These are phyloP conservation scores for Cucurbita ficifolia DNA, from an alignment of 306 rosid genomes.

Conservation along the genomic window DNA sequence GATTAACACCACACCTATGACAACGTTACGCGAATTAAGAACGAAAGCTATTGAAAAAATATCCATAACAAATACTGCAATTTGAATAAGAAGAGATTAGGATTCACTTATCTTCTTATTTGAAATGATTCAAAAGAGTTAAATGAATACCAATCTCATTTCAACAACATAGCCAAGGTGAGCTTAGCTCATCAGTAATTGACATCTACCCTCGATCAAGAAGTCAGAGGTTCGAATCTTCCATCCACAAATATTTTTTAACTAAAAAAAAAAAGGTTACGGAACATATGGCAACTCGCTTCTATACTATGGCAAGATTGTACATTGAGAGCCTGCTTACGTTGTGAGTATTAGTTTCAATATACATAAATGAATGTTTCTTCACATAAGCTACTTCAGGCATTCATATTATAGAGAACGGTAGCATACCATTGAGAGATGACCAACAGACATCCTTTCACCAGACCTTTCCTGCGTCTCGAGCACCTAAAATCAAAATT, in stretches of 20 bases:
- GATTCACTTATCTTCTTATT: background rate
- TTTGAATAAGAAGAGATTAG: background rate
- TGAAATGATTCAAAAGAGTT: background rate
- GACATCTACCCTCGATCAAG: too few species aligned
- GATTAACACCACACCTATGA: background rate
- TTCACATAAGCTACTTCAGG: background rate
- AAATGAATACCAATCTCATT: background rate
- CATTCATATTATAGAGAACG: background rate
- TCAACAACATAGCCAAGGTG: background rate
- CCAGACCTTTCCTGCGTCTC: constrained; percentile 33
- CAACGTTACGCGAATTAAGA: background rate
- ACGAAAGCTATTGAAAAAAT: background rate
- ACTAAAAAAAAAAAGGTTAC: too few species aligned
- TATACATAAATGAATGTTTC: background rate
- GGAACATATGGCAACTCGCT: background rate
- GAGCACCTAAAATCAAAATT: constrained; percentile 32
- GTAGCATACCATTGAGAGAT: constrained; percentile 55
- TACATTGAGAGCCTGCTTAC: background rate
- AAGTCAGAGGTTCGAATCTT: too few species aligned
- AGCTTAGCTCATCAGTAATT: too few species aligned
- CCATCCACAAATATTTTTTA: too few species aligned
- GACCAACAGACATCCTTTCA: constrained; percentile 37
- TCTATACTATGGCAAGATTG: too few species aligned
- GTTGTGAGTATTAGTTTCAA: background rate
- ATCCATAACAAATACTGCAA: background rate